A percentile compares a stretch with the other conserved stretches of the same genome.
phyloP scores from a whole-genome alignment of 2,329 filamentous ascomycete species.

The Botryotinia convoluta region DNA sequence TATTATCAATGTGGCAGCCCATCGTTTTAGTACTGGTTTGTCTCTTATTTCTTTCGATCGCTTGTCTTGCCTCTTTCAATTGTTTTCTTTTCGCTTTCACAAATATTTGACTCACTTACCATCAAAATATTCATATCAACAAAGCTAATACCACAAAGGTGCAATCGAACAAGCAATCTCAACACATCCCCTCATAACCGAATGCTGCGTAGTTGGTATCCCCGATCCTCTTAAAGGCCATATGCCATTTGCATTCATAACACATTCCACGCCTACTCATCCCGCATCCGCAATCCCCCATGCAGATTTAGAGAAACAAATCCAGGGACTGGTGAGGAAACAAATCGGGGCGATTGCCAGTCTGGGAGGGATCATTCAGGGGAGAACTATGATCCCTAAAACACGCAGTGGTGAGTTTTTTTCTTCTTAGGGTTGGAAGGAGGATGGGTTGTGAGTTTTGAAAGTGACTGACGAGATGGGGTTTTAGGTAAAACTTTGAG shows the following conservation, averaged over 20 bases:
- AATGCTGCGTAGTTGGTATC: slow-evolving; percentile 83
- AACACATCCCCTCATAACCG: slow-evolving; percentile 72
- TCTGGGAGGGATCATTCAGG: slow-evolving; percentile 81
- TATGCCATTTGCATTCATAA: slow-evolving; percentile 86
- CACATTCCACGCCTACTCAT: slow-evolving; percentile 52
- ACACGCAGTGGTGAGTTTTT: slow-evolving; percentile 51
- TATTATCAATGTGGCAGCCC: slow-evolving; percentile 93
- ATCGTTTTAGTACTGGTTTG: slow-evolving; percentile 81
- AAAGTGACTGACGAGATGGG: slow-evolving; percentile 46
- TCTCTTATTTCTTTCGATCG: slow-evolving; percentile 20
- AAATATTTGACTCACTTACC: background rate
- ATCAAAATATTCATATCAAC: background rate
- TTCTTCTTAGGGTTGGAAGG: no score
- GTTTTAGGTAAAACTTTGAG: slow-evolving; percentile 85
- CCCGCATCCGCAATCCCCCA: slow-evolving; percentile 51
- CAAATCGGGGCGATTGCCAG: slow-evolving; percentile 87
- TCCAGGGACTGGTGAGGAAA: slow-evolving; percentile 68
- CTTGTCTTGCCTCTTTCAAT: background rate
- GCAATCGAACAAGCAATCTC: slow-evolving; percentile 89
- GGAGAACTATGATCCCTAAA: slow-evolving; percentile 84
- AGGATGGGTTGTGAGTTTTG: background rate
- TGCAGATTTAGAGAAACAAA: slow-evolving; percentile 51
- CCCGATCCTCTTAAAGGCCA: slow-evolving; percentile 87
- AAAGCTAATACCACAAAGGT: slow-evolving; percentile 47
- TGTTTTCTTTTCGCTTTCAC: background rate